Evolutionary conservation across 2,329 filamentous ascomycete species (phyloP), one percentile per base, ranked within the genome.

Genomic region (Trichothecium roseum): DNA sequence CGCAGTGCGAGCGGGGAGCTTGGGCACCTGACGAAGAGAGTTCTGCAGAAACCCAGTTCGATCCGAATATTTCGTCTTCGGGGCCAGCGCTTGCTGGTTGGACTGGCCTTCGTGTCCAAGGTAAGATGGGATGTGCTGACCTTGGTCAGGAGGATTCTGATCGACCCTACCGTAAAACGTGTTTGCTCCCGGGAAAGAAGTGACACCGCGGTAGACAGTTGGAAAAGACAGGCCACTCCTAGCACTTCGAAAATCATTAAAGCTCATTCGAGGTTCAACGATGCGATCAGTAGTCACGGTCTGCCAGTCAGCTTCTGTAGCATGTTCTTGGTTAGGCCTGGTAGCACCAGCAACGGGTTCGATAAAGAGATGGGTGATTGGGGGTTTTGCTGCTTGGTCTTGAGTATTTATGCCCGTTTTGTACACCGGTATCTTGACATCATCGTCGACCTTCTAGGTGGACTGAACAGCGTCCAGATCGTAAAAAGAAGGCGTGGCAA

Each of bases 391-490:
- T 18, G 34, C 24, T 18, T 15, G 7, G 9, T 17, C n/a, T 10
- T 28, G 31, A 12, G 13, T 8, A 8, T 14, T 30, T 8, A 29
- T 16, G 14, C 41, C 34, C 6, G 43, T 41, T 31, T 44, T 49
- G 30, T 39, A 40, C 28, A 59, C 52, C 7, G 52, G 53, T 32
- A 60, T 45, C 37, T 59, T 60, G 42, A 62, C 51, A 40, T 51
- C 50, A 51, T 60, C 47, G 40, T 61, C 55, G 43, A 61, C 56
- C 40, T 58, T 59, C 59, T 62, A 62, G 41, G 55, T 45, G 45
- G 59, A 60, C 32, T 44, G 48, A 47, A 62, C 54, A 34, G 55
- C 57, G 39, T 49, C 47, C 28, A 49, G 39, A 36, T 62, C 52
- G 44, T 62, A 62, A 32, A 62, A 62, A 13, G 50, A 52, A 15